Base-by-base conservation (phyloP, 164 flowering plant species). In the Aristolochia fimbriata region DNA sequence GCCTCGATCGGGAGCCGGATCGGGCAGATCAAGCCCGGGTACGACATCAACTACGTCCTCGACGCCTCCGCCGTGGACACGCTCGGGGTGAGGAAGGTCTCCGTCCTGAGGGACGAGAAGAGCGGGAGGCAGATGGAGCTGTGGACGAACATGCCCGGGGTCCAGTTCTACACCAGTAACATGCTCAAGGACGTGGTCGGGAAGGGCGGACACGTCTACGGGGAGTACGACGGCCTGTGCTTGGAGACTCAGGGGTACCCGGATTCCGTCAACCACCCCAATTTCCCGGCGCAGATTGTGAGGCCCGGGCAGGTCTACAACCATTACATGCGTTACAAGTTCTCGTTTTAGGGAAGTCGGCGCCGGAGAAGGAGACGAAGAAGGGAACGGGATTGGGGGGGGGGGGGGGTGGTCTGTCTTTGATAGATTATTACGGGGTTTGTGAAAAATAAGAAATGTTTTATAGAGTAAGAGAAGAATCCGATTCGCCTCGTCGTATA, bases 191-290 rank as follows among this genome's bases (percentile, higher is more conserved):
- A 76, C 53, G 77, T 74, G 61, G 72, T 58, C 67, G 96, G 96
- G 6, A 88, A 88, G 66, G 80, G 75, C 20, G 96, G 93, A 1
- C 69, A 20, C 54, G 72, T 80, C 8, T 87, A 87, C 41, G 45
- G 67, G 22, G 11, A 62, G 17, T 73, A 80, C 64, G 81, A 71
- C 10, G 95, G 70, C 0, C 53, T 84, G 17, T 77, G 82, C 50
- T 75, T 84, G 75, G 94, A 87, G 75, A 78, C 91, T 46, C 98
- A 91, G 52, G 95, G 89, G 37, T 91, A 81, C 55, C 98, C 98
- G 3, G 96, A 89, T 51, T 58, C 96, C 0, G 96, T 92, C 2
- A 87, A 92, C 51, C 87, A 85, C 45, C 91, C 91, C 1, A 76
- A 84, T 41, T 89, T 92, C 68, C 98, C 96, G 56, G 87, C 96